phyloP scores from a whole-genome alignment of 495 filamentous ascomycete genomes.

The Neurospora tetrasperma region DNA sequence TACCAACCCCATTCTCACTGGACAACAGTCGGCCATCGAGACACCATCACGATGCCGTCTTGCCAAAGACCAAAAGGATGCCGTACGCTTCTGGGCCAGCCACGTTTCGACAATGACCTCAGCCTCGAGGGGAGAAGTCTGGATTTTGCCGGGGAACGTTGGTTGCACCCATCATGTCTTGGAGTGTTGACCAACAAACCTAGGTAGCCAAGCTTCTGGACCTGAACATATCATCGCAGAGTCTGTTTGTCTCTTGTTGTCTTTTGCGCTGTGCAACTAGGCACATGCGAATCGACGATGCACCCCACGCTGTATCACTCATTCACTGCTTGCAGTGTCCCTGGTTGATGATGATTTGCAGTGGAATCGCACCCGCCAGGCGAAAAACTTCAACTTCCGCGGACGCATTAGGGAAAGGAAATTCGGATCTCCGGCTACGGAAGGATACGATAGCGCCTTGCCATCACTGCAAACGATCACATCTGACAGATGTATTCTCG shows the following conservation, averaged over 20 bases:
- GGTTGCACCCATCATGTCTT: not conserved
- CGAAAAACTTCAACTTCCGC: not conserved
- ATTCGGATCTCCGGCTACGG: not conserved
- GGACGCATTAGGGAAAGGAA: not conserved
- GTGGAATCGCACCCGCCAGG: not conserved
- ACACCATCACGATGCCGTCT: not conserved
- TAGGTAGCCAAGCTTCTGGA: not conserved
- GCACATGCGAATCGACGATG: not conserved
- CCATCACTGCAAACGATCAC: not conserved
- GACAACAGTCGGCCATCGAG: not conserved
- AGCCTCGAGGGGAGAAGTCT: not conserved
- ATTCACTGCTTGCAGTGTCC: not conserved
- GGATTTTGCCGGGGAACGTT: not conserved
- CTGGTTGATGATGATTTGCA: not conserved
- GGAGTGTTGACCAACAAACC: not conserved
- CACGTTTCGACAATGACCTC: not conserved
- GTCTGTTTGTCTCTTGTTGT: not conserved
- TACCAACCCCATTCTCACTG: not conserved
- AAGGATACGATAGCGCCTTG: not conserved
- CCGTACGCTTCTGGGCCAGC: not conserved
- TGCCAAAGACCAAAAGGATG: not conserved
- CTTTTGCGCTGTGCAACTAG: not conserved
- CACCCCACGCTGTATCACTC: not conserved
- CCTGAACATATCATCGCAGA: not conserved
- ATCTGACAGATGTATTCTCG: not conserved